Evolutionary conservation across 768 basidiomycete genomes (phyloP), one percentile per base, ranked within the genome.

Genomic region (Dentipellis sp.): DNA sequence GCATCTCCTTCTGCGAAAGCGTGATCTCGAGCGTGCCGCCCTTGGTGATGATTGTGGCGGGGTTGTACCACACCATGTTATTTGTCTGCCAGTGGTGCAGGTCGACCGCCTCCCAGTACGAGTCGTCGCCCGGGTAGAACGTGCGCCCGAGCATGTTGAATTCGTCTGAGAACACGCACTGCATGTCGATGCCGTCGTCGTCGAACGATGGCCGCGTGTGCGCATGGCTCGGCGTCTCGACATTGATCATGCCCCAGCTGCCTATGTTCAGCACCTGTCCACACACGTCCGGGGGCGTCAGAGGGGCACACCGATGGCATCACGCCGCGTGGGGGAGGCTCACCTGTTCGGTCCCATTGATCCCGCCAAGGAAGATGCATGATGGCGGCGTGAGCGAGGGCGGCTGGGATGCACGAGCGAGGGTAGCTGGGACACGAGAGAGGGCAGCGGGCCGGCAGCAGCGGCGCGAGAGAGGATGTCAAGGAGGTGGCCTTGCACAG

Each of bases 1-100:
- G 86, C 29, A 76, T 88, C 54, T 71, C 63, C 65, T 79, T 87
- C 63, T 77, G 66, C n/a, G 72, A 82, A 62, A 97, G 71, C 0
- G 77, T 78, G 62, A 74, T 72, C 59, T 75, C 68, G 23, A 78
- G 69, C 35, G 69, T 64, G 52, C 76, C 73, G 59, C 70, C 67
- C 42, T 61, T 56, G 16, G 80, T 79, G 8, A 71, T 73, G 57
- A 70, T 71, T 7, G 86, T 82, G 8, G 71, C 78, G 0, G 94
- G 93, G 64, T 88, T 86, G 67, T 94, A 94, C 91, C 91, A 95
- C 70, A 88, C 84, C 61, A 81, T 56, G 60, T 83, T 78, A 55
- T 72, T 73, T 9, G 82, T 79, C 57, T 65, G 58, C 71, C 72
- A 74, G 61, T 74, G 74, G 61, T 75, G 70, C 39, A 86, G 63